These are phyloP conservation scores for Vaccinium vitisidaea DNA, from an alignment of 148 eudicot species.

Conservation along the genomic window DNA sequence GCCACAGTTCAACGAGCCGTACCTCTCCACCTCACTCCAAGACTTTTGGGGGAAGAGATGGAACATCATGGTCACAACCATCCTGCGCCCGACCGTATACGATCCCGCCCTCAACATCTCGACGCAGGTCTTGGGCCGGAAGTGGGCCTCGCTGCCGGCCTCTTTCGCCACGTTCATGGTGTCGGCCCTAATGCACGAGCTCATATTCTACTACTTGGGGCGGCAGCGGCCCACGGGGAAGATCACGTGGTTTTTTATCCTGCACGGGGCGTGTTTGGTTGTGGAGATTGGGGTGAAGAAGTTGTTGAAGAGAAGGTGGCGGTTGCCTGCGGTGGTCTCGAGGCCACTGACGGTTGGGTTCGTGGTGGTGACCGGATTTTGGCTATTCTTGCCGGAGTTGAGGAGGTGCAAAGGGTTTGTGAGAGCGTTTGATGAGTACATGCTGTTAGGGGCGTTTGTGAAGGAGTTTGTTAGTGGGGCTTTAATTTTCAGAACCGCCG, in stretches of 20 bases:
- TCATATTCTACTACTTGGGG: constrained; percentile 43
- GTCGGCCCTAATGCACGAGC: constrained; percentile 53
- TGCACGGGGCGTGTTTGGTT: constrained; percentile 40
- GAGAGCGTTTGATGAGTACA: constrained; percentile 37
- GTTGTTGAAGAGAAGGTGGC: constrained; percentile 16
- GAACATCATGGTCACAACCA: constrained; percentile 50
- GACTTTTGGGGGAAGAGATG: constrained; percentile 70
- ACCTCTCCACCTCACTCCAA: constrained; percentile 52
- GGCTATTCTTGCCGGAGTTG: constrained; percentile 50
- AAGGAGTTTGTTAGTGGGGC: neutral
- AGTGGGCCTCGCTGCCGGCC: constrained; percentile 31
- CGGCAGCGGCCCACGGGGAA: constrained; percentile 41
- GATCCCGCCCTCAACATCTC: constrained; percentile 21
- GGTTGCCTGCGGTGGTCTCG: constrained; percentile 24
- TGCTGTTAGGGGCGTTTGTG: constrained; percentile 27
- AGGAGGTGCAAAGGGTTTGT: constrained; percentile 21
- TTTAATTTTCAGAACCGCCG: neutral
- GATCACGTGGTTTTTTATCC: constrained; percentile 43
- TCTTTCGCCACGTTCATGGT: constrained; percentile 36
- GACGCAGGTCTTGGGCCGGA: constrained; percentile 21
- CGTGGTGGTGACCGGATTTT: constrained; percentile 33
- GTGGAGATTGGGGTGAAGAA: constrained; percentile 37
- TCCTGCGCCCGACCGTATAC: constrained; percentile 48
- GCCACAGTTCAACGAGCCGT: constrained; percentile 59
- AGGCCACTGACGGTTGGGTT: constrained; percentile 26